Base-by-base conservation (phyloP, 1,284 basidiomycete genomes). In the Ustilago trichophora region DNA sequence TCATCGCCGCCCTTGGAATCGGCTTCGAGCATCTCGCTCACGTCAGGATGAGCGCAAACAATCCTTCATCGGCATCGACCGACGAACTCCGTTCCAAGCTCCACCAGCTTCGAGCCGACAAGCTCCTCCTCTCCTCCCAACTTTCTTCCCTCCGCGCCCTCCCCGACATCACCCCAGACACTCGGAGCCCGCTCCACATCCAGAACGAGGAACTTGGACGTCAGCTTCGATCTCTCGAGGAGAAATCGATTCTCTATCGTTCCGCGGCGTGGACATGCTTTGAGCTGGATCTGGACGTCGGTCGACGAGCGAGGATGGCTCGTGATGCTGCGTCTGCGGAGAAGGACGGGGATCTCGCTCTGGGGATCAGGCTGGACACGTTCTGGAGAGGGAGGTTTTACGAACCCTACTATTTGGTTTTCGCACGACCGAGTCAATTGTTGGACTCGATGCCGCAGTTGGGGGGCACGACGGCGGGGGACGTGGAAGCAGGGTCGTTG, bases 271-370 rank as follows among this genome's bases (percentile, higher is more conserved):
- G 69, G 70, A 74, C 72, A 0, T 65, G 65, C 16, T 74, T 74
- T 41, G 72, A 74, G 26, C 50, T 74, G 21, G 72, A 74, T 26
- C 60, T 74, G 8, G 71, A 74, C 29, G 63, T 74, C 16, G 72
- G 72, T 9, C 46, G 69, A 15, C 58, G 72, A 18, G 68, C 63
- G n/a, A 51, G 72, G 24, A 38, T 31, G 11, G 38, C 51, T 9
- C 45, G 72, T 10, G 59, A 38, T 26, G 12, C 34, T 3, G 35
- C 24, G 13, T 54, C 58, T 4, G 56, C 50, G 8, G 51, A 58
- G 19, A 63, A 64, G 38, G 58, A 55, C 13, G 56, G 55, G 13
- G 60, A 60, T 21, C 48, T 73, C 10, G 72, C 65, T 1, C 50
- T 74, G 9, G 72, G 72, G 15, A 59, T 74, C 18, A 52, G 72